These are phyloP conservation scores for Fraxinus paxiana DNA, from an alignment of 305 asterid species.

Conservation along the genomic window DNA sequence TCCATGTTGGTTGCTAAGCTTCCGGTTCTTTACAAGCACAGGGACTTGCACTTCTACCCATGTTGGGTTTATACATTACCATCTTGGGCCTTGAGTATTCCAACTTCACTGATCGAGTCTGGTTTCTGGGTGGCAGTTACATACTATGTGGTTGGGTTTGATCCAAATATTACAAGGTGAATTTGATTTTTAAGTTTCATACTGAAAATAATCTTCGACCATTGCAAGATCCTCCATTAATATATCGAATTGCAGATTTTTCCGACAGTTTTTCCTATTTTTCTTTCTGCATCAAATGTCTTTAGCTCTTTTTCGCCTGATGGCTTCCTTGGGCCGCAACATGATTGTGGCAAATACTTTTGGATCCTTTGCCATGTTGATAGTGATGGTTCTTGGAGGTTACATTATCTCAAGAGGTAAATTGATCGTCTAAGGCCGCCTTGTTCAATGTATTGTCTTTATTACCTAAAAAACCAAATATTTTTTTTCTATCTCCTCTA, in stretches of 20 bases:
- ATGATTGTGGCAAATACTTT: constrained; percentile 95
- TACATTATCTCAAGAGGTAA: constrained; percentile 91
- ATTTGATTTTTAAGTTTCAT: constrained; percentile 15
- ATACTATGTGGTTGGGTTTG: constrained; percentile 82
- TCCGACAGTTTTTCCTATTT: constrained; percentile 68
- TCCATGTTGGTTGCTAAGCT: constrained; percentile 90
- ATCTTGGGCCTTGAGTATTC: constrained; percentile 81
- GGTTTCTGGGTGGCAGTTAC: constrained; percentile 90
- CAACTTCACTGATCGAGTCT: constrained; percentile 75
- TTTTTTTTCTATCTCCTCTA: constrained; percentile 20
- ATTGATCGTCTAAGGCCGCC: neutral
- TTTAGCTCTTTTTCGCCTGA: constrained; percentile 73
- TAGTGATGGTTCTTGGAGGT: constrained; percentile 92
- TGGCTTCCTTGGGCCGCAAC: constrained; percentile 85
- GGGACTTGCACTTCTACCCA: constrained; percentile 87
- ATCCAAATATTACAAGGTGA: constrained; percentile 82
- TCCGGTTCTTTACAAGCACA: constrained; percentile 84
- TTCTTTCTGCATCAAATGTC: constrained; percentile 92
- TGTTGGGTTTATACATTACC: constrained; percentile 93
- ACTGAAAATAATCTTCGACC: constrained; percentile 6
- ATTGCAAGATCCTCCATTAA: constrained; percentile 20
- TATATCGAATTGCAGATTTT: constrained; percentile 52
- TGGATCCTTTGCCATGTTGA: constrained; percentile 90
- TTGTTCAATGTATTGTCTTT: constrained; percentile 5
- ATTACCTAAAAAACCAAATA: constrained; percentile 8